Conservation (phyloP, 1,284 basidiomycete species). For the Ustilago esculenta region DNA sequence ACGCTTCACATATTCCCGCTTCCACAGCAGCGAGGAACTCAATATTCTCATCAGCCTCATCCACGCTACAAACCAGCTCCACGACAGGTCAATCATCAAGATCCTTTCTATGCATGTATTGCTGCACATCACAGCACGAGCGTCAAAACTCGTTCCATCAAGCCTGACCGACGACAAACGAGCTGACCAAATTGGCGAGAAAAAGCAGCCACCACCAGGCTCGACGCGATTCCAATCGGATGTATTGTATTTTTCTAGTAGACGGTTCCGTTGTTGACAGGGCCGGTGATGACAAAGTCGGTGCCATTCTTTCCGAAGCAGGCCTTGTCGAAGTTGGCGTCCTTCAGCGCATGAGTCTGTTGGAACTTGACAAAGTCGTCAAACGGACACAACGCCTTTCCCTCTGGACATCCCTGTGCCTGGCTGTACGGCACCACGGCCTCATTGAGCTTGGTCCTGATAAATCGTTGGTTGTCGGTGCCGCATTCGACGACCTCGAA, state of each 20-base stretch:
- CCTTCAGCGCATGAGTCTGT: constrained; percentile 42
- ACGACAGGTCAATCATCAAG: no score
- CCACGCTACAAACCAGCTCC: no score
- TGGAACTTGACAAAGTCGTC: constrained; percentile 74
- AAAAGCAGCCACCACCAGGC: no score
- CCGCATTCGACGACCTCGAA: constrained; percentile 55
- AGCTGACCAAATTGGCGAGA: no score
- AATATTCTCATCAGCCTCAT: no score
- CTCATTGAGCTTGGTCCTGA: constrained; percentile 85
- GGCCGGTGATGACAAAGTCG: constrained; percentile 51
- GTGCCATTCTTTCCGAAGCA: constrained; percentile 59
- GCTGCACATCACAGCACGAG: no score
- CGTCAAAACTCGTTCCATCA: no score
- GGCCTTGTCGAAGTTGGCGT: constrained; percentile 56
- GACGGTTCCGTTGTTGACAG: constrained; percentile 50
- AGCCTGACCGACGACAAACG: no score
- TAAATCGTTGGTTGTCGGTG: constrained; percentile 70
- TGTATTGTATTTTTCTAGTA: constrained; percentile 8
- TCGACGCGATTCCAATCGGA: no score
- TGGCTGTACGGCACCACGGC: constrained; percentile 83
- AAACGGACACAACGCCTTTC: constrained; percentile 83
- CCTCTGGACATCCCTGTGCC: constrained; percentile 74
- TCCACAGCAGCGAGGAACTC: no score
- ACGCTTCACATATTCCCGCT: no score
- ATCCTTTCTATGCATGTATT: no score